These are phyloP conservation scores for Sphaerulina vaccinii DNA, from an alignment of 2,329 filamentous ascomycete genomes.

Conservation along the genomic window DNA sequence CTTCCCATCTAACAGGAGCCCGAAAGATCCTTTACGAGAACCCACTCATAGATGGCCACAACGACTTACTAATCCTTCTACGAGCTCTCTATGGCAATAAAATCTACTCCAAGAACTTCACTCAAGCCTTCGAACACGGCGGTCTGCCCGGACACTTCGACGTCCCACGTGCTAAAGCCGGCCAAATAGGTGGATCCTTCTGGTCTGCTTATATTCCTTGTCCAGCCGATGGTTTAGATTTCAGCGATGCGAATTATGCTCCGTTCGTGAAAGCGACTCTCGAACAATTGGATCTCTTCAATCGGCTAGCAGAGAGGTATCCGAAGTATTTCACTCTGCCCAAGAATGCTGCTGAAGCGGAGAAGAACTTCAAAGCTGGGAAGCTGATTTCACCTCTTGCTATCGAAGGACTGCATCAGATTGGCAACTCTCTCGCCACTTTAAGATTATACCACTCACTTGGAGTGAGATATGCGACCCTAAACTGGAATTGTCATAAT, in stretches of 20 bases:
- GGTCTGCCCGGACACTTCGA: constrained; percentile 72
- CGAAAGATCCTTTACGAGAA: constrained; percentile 30
- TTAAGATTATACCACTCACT: constrained; percentile 73
- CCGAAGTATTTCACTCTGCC: constrained; percentile 68
- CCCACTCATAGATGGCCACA: constrained; percentile 68
- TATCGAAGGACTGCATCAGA: constrained; percentile 88
- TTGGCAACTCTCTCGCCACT: constrained; percentile 77
- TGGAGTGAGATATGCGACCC: constrained; percentile 81
- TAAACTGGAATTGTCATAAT: constrained; percentile 95
- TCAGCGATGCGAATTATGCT: constrained; percentile 70
- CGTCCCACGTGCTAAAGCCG: constrained; percentile 68
- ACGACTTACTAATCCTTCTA: constrained; percentile 78
- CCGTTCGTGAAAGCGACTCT: constrained; percentile 66
- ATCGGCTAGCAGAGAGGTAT: constrained; percentile 62
- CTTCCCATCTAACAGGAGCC: constrained; percentile 20
- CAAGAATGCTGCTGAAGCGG: constrained; percentile 59
- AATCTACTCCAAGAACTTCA: constrained; percentile 69
- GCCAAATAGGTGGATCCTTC: constrained; percentile 79
- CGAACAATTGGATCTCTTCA: constrained; percentile 72
- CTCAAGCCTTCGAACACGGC: constrained; percentile 69
- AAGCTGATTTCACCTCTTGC: constrained; percentile 73
- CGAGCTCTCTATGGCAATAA: constrained; percentile 68
- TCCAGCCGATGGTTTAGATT: constrained; percentile 69
- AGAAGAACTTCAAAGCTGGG: constrained; percentile 50
- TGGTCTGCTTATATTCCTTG: constrained; percentile 86